Evolutionary conservation across 2,329 filamentous ascomycete genomes (phyloP).

Genomic region (Fusarium incarnatum): DNA sequence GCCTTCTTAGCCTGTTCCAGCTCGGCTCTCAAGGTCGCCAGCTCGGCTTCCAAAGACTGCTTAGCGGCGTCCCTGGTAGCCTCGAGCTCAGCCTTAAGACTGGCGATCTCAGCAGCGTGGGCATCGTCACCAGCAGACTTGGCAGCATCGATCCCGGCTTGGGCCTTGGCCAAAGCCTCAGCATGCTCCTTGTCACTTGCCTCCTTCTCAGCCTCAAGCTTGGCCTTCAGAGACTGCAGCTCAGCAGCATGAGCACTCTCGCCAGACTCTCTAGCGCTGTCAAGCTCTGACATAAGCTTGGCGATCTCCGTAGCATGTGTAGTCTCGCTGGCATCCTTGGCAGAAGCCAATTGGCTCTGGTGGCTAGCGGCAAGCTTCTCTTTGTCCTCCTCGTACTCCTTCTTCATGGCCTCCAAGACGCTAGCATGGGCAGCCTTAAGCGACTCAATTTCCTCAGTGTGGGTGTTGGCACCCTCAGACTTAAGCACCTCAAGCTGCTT

Average conservation of each 20-base stretch:
- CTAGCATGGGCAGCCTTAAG: conserved; percentile 60
- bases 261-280: conserved; percentile 47
- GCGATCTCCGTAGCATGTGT: conserved; percentile 48
- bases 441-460: conserved; percentile 56
- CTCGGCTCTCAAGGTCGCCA: conserved; percentile 55
- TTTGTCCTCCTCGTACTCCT: conserved; percentile 55
- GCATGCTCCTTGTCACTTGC: conserved; percentile 51
- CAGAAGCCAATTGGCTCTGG: conserved; percentile 47
- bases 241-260: conserved; percentile 50
- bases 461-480: conserved; percentile 54
- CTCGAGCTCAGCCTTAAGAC: conserved; percentile 49
- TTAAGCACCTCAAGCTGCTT: conserved; percentile 61
- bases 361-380: conserved; percentile 50
- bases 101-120: conserved; percentile 48
- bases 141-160: conserved; percentile 47
- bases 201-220: conserved; percentile 59
- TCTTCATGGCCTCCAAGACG: conserved; percentile 57
- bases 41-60: conserved; percentile 52
- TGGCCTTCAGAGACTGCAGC: conserved; percentile 55
- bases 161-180: conserved; percentile 47
- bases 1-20: conserved; percentile 59
- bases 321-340: conserved; percentile 48
- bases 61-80: conserved; percentile 48
- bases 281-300: conserved; percentile 47
- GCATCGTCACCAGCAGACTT: conserved; percentile 49